A percentile compares a stretch with the other conserved stretches of the same genome.
Evolutionary conservation across 75 land plant genomes (phyloP).

Genomic region (Sequoiadendron giganteum): DNA sequence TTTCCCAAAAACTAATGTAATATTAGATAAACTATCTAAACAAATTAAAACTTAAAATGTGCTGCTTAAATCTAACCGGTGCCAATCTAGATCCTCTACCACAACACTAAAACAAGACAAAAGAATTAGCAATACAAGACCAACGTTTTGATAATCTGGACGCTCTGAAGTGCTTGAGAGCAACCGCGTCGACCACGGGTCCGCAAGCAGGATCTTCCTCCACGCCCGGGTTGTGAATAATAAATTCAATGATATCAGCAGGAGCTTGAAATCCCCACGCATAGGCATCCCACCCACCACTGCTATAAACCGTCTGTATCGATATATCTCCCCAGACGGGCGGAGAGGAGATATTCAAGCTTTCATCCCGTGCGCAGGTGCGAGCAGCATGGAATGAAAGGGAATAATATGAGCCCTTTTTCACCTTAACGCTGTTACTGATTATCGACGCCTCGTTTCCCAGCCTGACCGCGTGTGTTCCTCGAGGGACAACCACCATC

Average conservation of each 20-base stretch:
- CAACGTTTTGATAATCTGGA: slow-evolving; percentile 41
- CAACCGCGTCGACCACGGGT: slow-evolving; percentile 69
- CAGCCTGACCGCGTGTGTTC: slow-evolving; percentile 56
- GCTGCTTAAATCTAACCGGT: no score
- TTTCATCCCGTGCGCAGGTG: slow-evolving; percentile 59
- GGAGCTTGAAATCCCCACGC: slow-evolving; percentile 49
- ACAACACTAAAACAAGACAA: background rate
- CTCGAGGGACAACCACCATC: slow-evolving; percentile 59
- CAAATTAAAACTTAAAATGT: background rate
- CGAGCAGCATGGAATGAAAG: slow-evolving; percentile 67
- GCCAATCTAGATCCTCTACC: no score
- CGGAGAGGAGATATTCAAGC: slow-evolving; percentile 42
- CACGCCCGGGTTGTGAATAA: slow-evolving; percentile 53
- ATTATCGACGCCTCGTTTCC: slow-evolving; percentile 64
- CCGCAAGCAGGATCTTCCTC: slow-evolving; percentile 79
- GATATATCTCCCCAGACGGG: slow-evolving; percentile 50
- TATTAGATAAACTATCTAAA: no score
- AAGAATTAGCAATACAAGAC: background rate
- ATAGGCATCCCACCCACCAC: slow-evolving; percentile 57
- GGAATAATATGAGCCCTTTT: slow-evolving; percentile 39
- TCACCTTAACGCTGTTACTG: slow-evolving; percentile 43
- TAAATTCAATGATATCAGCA: slow-evolving; percentile 23
- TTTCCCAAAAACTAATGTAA: no score
- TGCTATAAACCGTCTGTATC: slow-evolving; percentile 61
- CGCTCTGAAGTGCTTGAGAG: slow-evolving; percentile 54